Evolutionary conservation across 495 filamentous ascomycete genomes (phyloP), one percentile per base, ranked within the genome.

Genomic region (Aspergillus diversus): DNA sequence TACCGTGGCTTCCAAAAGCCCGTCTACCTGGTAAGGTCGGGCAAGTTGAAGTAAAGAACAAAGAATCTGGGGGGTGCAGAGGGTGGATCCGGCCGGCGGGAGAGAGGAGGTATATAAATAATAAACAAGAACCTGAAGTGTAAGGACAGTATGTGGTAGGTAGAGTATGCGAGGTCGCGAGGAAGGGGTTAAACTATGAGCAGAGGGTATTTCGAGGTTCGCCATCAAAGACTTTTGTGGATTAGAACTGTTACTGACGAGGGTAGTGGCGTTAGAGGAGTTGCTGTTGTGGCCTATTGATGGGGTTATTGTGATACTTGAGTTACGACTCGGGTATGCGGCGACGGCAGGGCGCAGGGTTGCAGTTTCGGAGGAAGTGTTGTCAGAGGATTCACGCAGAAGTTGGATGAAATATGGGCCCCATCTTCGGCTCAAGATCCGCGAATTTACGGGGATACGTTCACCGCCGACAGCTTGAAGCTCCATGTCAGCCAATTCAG

Each of bases 401-500:
- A 97, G 83, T 63, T 96, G 92, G 48, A 94, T 90, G 71, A 99
- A 98, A 68, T 94, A 98, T 3, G 92, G 92, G 0, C 95, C 95
- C 95, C 95, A 99, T 63, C 95, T 82, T 33, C 92, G 84, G 16
- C 91, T 88, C 2, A 97, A 81, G 12, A 99, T 83, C 46, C 92
- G 86, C 13, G 93, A 97, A 74, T 97, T 98, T 59, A 97, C 91
- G 0, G 96, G 92, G 62, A 98, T 91, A 3, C 92, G 86, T 71
- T 98, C 95, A 33, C 94, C 93, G 5, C 88, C 88, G 37, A 97
- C 86, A 35, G 93, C 92, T 31, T 98, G 78, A 43, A 99, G 87
- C 69, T 98, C 95, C 95, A 99, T 98, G 63, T 99, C 95, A n/a
- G 92, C 86, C 65, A 99, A 79, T 70, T 97, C 95, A 21, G 88